These are phyloP conservation scores for Effrenium voratum DNA, from an alignment of 73 alveolate genomes.

Conservation along the genomic window DNA sequence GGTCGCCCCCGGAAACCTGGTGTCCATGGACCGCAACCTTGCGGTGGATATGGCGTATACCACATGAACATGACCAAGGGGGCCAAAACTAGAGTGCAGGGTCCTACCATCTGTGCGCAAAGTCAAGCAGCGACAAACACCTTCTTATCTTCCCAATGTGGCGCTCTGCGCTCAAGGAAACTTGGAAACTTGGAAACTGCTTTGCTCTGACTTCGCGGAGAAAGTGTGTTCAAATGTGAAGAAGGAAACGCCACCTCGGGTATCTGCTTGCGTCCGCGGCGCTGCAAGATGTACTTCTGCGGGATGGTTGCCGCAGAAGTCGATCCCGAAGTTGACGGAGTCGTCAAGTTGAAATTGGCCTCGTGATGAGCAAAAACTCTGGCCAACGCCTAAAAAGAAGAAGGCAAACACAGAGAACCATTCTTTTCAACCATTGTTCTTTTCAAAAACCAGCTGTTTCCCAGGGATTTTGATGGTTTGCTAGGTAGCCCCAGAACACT, in stretches of 20 bases:
- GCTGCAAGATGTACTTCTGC: slow-evolving; percentile 54
- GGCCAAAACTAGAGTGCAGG: too few species aligned
- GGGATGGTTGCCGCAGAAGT: background rate
- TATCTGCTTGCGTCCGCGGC: slow-evolving; percentile 11
- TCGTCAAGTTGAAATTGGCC: slow-evolving; percentile 68
- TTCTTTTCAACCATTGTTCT: too few species aligned
- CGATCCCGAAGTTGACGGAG: background rate
- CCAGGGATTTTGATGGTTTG: too few species aligned
- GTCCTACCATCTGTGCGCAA: too few species aligned
- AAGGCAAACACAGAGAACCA: background rate
- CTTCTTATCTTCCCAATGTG: background rate
- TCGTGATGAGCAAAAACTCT: background rate
- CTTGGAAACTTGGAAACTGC: background rate
- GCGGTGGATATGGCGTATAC: too few species aligned
- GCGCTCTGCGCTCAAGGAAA: background rate
- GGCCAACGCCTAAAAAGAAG: background rate
- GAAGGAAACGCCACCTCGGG: too few species aligned
- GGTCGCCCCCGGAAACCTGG: too few species aligned
- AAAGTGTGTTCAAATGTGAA: too few species aligned
- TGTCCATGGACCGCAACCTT: too few species aligned
- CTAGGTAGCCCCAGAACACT: too few species aligned
- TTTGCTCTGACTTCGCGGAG: background rate
- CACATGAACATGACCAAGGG: too few species aligned
- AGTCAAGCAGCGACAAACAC: background rate
- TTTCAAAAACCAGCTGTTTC: too few species aligned